These are phyloP conservation scores for Forsythia viridissima DNA, from an alignment of 257 asterid species.

Conservation along the genomic window DNA sequence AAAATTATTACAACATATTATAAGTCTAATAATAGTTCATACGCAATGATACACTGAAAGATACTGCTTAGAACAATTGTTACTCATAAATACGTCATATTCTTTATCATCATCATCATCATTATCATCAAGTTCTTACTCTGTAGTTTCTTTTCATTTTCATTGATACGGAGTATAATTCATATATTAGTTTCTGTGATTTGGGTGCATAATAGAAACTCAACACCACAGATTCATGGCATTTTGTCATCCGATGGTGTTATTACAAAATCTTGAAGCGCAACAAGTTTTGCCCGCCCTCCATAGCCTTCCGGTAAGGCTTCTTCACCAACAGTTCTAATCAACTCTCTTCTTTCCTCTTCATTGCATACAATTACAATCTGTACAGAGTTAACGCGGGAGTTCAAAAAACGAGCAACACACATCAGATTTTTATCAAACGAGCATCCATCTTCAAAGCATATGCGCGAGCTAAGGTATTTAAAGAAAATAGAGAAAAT, in stretches of 20 bases:
- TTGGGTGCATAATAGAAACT: slow-evolving; percentile 8
- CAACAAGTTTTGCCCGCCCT: slow-evolving; percentile 53
- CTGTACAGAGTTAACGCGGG: slow-evolving; percentile 27
- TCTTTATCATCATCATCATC: not conserved
- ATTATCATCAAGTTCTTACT: not conserved
- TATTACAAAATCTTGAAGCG: slow-evolving; percentile 50
- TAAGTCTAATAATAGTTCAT: not conserved
- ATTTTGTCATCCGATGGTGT: slow-evolving; percentile 26
- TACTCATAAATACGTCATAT: not conserved
- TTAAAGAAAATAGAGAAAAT: no score
- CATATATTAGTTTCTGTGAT: not conserved
- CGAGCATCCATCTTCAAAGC: no score
- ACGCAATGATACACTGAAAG: not conserved
- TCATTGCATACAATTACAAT: slow-evolving; percentile 58
- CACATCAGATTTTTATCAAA: no score
- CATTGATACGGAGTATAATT: not conserved
- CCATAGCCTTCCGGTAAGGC: slow-evolving; percentile 74
- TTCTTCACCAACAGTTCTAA: slow-evolving; percentile 55
- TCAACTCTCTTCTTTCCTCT: slow-evolving; percentile 48
- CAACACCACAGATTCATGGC: not conserved
- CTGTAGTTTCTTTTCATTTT: not conserved
- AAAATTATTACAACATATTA: not conserved
- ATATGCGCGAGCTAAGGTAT: no score
- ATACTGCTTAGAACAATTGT: not conserved
- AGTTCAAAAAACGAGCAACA: not conserved